A percentile compares a stretch with the other conserved stretches of the same genome.
phyloP scores from a whole-genome alignment of 345 rosid genomes.

The Eucalyptus globulus region DNA sequence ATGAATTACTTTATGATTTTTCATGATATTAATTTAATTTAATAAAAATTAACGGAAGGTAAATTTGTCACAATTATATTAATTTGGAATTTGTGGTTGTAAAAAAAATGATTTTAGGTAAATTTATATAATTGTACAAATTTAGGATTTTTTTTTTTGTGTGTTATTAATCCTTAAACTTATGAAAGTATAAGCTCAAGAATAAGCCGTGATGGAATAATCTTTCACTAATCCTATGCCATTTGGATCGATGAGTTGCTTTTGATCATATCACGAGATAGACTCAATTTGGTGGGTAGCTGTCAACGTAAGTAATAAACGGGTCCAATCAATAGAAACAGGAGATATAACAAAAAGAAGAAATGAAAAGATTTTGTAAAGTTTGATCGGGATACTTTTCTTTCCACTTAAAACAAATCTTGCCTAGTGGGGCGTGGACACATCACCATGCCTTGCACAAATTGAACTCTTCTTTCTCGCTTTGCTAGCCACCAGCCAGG shows the following conservation, averaged over 20 bases:
- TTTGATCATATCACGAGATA: neutral
- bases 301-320: neutral
- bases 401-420: neutral
- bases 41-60: accelerated
- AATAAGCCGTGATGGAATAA: neutral
- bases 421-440: neutral
- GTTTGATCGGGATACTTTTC: neutral
- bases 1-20: accelerated
- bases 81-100: too few species aligned
- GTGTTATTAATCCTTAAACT: neutral
- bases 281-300: neutral
- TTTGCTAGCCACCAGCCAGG: neutral
- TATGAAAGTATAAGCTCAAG: neutral
- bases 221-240: neutral
- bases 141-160: too few species aligned
- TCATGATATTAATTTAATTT: too few species aligned
- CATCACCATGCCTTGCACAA: neutral
- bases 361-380: neutral
- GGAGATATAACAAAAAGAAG: neutral
- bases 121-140: neutral
- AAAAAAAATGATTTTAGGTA: too few species aligned
- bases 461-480: neutral
- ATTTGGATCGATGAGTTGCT: neutral
- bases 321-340: neutral
- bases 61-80: too few species aligned